These are phyloP conservation scores for Cyclocybe aegerita DNA, from an alignment of 768 basidiomycete species.

Conservation along the genomic window DNA sequence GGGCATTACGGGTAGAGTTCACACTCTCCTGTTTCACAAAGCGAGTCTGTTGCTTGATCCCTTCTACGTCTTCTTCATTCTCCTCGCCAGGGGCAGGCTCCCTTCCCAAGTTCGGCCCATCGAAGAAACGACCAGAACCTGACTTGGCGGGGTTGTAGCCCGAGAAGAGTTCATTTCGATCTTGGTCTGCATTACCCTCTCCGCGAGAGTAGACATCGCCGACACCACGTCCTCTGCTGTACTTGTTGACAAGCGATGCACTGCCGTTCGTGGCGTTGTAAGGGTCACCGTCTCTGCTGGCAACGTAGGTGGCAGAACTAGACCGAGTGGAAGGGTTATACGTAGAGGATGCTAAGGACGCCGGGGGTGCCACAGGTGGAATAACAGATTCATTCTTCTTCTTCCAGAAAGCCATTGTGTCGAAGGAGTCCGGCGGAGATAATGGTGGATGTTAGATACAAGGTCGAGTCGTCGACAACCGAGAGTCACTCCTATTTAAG, in stretches of 20 bases:
- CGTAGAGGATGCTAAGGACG: constrained; percentile 22
- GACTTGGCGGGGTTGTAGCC: constrained; percentile 65
- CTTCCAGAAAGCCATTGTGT: constrained; percentile 65
- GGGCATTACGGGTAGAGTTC: constrained; percentile 85
- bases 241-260: constrained; percentile 37
- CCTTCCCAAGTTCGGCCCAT: constrained; percentile 49
- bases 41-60: constrained; percentile 90
- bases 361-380: constrained; percentile 56
- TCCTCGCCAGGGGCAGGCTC: constrained; percentile 65
- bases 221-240: constrained; percentile 50
- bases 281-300: constrained; percentile 45
- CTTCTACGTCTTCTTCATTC: constrained; percentile 88
- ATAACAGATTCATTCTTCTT: constrained; percentile 65
- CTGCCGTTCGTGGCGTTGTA: constrained; percentile 18
- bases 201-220: constrained; percentile 71
- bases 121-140: constrained; percentile 68
- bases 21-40: constrained; percentile 92
- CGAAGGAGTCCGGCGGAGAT: constrained; percentile 15
- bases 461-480: neutral
- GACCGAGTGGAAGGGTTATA: constrained; percentile 33
- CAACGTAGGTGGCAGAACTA: constrained; percentile 59
- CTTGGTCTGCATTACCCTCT: constrained; percentile 55
- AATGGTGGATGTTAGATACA: constrained; percentile 5
- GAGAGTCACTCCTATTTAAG: neutral
- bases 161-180: constrained; percentile 73